A percentile compares a stretch with the other conserved stretches of the same genome.
phyloP scores from a whole-genome alignment of 106 monocot genomes.

The Dendrobium catenatum region DNA sequence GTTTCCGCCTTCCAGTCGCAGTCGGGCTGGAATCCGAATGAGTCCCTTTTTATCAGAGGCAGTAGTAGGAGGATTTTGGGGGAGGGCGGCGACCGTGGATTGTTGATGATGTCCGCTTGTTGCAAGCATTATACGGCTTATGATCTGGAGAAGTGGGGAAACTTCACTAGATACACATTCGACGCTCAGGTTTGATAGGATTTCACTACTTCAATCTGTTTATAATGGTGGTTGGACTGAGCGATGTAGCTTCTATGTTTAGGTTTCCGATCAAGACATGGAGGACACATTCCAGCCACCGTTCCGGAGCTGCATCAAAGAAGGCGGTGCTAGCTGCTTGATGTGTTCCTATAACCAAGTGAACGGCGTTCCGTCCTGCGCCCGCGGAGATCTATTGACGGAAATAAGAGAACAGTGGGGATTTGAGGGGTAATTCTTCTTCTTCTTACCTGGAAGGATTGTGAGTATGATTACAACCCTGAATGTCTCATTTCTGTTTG shows the following conservation, averaged over 20 bases:
- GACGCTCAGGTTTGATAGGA: slow-evolving; percentile 50
- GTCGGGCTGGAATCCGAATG: background rate
- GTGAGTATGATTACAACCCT: background rate
- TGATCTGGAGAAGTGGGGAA: slow-evolving; percentile 84
- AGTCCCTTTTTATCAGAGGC: slow-evolving; percentile 2
- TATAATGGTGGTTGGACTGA: background rate
- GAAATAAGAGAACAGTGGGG: slow-evolving; percentile 72
- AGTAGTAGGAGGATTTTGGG: slow-evolving; percentile 7
- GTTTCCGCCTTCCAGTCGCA: slow-evolving; percentile 53
- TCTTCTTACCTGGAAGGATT: background rate
- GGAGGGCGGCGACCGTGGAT: background rate
- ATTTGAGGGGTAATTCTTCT: slow-evolving; percentile 56
- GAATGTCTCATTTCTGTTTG: background rate
- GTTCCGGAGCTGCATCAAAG: slow-evolving; percentile 66
- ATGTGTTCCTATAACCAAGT: slow-evolving; percentile 98
- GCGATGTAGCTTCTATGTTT: background rate
- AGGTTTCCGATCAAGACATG: slow-evolving; percentile 92
- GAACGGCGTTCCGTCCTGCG: slow-evolving; percentile 87
- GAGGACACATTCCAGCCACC: slow-evolving; percentile 86
- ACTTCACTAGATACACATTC: slow-evolving; percentile 64
- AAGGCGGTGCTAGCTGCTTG: slow-evolving; percentile 68
- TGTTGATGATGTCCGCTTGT: slow-evolving; percentile 87
- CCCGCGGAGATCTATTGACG: slow-evolving; percentile 38
- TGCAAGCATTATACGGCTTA: slow-evolving; percentile 97
- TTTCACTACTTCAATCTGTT: background rate